These are phyloP conservation scores for Nigrospora osmanthi DNA, from an alignment of 2,329 filamentous ascomycete genomes.

Conservation along the genomic window DNA sequence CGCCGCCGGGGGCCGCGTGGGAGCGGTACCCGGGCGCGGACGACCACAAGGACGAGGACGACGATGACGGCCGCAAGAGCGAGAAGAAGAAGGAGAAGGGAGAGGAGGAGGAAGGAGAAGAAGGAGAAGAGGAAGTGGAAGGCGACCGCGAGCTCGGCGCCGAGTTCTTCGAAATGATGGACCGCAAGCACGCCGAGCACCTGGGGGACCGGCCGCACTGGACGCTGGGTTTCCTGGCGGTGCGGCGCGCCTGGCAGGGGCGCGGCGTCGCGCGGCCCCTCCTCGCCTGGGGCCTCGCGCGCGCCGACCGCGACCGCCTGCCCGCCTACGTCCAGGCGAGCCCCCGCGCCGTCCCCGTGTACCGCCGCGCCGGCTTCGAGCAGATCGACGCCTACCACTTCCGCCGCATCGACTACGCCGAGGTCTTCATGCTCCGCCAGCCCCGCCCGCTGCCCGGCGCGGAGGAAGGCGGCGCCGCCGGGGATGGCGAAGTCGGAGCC, in stretches of 20 bases:
- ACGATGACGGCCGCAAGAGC: neutral
- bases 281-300: constrained; percentile 37
- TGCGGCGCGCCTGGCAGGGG: constrained; percentile 32
- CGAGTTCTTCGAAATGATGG: constrained; percentile 31
- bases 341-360: constrained; percentile 34
- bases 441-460: too few species aligned
- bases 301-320: constrained; percentile 32
- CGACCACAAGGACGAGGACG: neutral
- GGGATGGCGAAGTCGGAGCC: too few species aligned
- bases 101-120: neutral
- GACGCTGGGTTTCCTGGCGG: constrained; percentile 40
- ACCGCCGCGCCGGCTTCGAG: constrained; percentile 39
- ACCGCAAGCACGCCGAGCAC: constrained; percentile 23
- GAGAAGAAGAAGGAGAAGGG: neutral
- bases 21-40: neutral
- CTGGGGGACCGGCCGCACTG: constrained; percentile 36
- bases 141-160: neutral
- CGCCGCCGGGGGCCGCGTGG: neutral
- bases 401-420: neutral
- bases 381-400: neutral
- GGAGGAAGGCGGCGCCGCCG: too few species aligned
- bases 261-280: constrained; percentile 34
- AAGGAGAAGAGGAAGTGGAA: too few species aligned
- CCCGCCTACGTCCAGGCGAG: constrained; percentile 45
- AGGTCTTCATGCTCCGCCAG: neutral